A percentile compares a stretch with the other conserved stretches of the same genome.
Conservation (phyloP, 2,329 filamentous ascomycete species). For the Exophiala mesophila region DNA sequence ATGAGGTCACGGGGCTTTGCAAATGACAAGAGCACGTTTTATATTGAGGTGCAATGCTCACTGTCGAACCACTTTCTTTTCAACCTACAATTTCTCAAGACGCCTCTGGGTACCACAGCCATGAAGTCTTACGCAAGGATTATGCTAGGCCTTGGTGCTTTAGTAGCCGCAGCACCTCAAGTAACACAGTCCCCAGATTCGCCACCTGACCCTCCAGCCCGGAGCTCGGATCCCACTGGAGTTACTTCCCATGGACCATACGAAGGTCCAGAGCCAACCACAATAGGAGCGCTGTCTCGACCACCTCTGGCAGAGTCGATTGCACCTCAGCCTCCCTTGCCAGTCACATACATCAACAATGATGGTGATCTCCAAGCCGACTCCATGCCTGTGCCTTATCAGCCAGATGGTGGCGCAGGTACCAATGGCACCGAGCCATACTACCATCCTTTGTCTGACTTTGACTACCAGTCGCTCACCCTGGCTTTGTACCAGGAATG, state of each 20-base stretch:
- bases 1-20: too few species aligned
- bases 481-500: slow-evolving; percentile 76
- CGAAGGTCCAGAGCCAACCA: slow-evolving; percentile 57
- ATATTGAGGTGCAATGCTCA: too few species aligned
- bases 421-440: slow-evolving; percentile 63
- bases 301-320: slow-evolving; percentile 55
- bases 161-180: slow-evolving; percentile 22
- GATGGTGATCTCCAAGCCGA: slow-evolving; percentile 62
- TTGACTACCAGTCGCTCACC: slow-evolving; percentile 73
- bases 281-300: slow-evolving; percentile 63
- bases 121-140: slow-evolving; percentile 20
- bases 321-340: slow-evolving; percentile 52
- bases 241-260: slow-evolving; percentile 64
- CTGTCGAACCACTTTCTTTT: too few species aligned
- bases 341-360: slow-evolving; percentile 63
- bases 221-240: slow-evolving; percentile 50
- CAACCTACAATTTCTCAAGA: too few species aligned
- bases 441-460: slow-evolving; percentile 65
- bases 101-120: too few species aligned
- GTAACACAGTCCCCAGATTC: slow-evolving; percentile 17
- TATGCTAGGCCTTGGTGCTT: slow-evolving; percentile 15
- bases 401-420: slow-evolving; percentile 66
- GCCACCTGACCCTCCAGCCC: slow-evolving; percentile 34
- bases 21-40: too few species aligned
- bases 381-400: slow-evolving; percentile 65